These are phyloP conservation scores for Tetrapyrgos nigripes DNA, from an alignment of 1,284 basidiomycete genomes.

Conservation along the genomic window DNA sequence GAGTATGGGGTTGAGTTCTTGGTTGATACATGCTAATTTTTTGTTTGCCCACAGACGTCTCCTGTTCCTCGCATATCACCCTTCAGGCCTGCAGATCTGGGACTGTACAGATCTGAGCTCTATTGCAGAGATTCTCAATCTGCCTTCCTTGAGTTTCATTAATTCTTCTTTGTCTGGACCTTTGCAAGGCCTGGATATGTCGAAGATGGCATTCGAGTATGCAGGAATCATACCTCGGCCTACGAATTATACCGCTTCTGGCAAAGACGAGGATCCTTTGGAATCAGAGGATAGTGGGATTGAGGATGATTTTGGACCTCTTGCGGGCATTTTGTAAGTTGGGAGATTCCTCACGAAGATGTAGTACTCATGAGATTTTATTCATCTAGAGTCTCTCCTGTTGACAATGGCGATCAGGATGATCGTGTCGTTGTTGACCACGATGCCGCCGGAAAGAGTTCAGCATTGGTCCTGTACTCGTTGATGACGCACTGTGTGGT, in stretches of 20 bases:
- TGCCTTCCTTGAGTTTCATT: constrained; percentile 32
- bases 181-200: constrained; percentile 35
- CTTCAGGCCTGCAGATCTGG: constrained; percentile 70
- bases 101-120: constrained; percentile 65
- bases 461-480: constrained; percentile 63
- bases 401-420: constrained; percentile 19
- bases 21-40: constrained; percentile 24
- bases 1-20: constrained; percentile 32
- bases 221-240: constrained; percentile 53
- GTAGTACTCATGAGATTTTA: background rate
- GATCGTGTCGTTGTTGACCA: background rate
- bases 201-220: constrained; percentile 39
- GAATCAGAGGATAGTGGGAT: constrained; percentile 25
- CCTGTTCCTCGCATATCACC: constrained; percentile 62
- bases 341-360: background rate
- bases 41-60: constrained; percentile 46
- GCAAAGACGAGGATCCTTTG: background rate
- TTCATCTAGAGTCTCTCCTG: constrained; percentile 12
- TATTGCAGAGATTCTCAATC: constrained; percentile 60
- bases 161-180: background rate
- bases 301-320: constrained; percentile 45
- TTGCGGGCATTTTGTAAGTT: constrained; percentile 66
- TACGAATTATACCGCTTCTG: constrained; percentile 15
- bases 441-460: constrained; percentile 25
- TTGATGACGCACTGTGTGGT: constrained; percentile 60